phyloP scores from a whole-genome alignment of 2,329 filamentous ascomycete species.

The Hirsutella thompsonii region DNA sequence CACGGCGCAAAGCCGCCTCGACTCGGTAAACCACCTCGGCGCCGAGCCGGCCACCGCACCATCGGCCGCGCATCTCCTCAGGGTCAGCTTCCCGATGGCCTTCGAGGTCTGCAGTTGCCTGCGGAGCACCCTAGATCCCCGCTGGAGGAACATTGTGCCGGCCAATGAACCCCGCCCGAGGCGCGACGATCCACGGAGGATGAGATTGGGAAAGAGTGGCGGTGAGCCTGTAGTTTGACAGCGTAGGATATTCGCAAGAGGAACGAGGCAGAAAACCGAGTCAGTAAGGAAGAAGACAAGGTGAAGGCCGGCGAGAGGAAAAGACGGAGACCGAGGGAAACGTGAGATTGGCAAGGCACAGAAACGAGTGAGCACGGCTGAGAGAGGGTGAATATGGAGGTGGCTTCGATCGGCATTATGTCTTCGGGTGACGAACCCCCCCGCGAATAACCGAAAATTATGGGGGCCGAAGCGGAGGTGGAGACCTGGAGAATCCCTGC shows the following conservation, averaged over 20 bases:
- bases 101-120: constrained; percentile 36
- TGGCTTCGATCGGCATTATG: constrained; percentile 23
- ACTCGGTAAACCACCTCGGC: constrained; percentile 37
- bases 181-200: neutral
- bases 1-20: constrained; percentile 38
- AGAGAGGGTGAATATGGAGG: neutral
- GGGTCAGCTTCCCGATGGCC: constrained; percentile 19
- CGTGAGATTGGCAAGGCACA: neutral
- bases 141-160: constrained; percentile 39
- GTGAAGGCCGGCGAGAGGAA: neutral
- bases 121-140: constrained; percentile 34
- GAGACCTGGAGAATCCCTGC: neutral
- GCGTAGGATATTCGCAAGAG: neutral
- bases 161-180: neutral
- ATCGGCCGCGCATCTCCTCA: constrained; percentile 11
- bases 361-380: neutral
- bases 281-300: neutral
- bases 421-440: constrained; percentile 12
- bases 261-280: neutral
- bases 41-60: constrained; percentile 14
- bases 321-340: neutral
- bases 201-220: neutral
- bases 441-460: constrained; percentile 23
- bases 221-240: neutral
- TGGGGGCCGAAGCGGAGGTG: neutral